phyloP scores from a whole-genome alignment of 371 early-diverging fungal genomes.

The Massospora cicadina region DNA sequence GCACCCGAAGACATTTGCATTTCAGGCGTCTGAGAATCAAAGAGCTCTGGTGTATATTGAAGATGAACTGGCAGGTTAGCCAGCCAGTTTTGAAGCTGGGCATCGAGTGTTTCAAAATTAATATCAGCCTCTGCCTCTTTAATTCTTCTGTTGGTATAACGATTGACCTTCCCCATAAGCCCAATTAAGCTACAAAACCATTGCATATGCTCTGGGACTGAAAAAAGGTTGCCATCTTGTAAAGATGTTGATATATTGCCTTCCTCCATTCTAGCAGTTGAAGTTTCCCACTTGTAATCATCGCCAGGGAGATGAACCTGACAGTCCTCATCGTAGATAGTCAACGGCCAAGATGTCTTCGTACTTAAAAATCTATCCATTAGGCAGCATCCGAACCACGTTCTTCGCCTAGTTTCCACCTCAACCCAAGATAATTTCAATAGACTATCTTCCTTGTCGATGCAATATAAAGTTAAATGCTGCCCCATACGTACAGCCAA shows the following conservation, averaged over 20 bases:
- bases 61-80: neutral
- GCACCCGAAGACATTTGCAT: slow-evolving; percentile 5
- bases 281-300: slow-evolving; percentile 20
- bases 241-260: neutral
- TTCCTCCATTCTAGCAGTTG: neutral
- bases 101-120: neutral
- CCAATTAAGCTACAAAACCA: slow-evolving; percentile 4
- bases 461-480: slow-evolving; percentile 28
- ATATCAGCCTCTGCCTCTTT: neutral
- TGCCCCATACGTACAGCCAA: slow-evolving; percentile 28
- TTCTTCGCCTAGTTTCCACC: slow-evolving; percentile 8
- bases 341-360: slow-evolving; percentile 9
- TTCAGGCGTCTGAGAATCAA: slow-evolving; percentile 4
- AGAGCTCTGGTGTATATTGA: neutral
- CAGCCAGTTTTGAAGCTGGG: neutral
- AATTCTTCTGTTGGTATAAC: slow-evolving; percentile 5
- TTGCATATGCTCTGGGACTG: slow-evolving; percentile 8
- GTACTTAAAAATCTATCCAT: slow-evolving; percentile 11
- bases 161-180: slow-evolving; percentile 9
- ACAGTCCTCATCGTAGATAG: slow-evolving; percentile 33
- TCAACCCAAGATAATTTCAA: slow-evolving; percentile 15
- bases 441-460: slow-evolving; percentile 17
- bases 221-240: neutral
- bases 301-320: slow-evolving; percentile 32
- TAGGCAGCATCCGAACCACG: slow-evolving; percentile 17